These are phyloP conservation scores for Penicillium bialowiezense DNA, from an alignment of 495 filamentous ascomycete species.

Conservation along the genomic window DNA sequence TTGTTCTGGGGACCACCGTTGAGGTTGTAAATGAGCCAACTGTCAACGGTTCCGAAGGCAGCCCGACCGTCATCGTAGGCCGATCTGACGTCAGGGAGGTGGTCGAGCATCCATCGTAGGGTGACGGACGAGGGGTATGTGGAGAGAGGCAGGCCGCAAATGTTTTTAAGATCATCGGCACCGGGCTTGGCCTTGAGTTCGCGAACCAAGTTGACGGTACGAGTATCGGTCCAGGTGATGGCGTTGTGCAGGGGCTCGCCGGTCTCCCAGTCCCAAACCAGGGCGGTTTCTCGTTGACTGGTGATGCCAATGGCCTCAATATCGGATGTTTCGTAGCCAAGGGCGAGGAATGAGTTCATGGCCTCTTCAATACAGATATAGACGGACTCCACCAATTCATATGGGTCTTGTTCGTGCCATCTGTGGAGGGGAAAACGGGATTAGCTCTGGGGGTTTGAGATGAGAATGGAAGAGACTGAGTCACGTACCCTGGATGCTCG, in stretches of 20 bases:
- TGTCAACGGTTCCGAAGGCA: constrained; percentile 91
- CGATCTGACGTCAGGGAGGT: constrained; percentile 66
- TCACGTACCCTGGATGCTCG: constrained; percentile 79
- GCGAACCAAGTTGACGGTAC: constrained; percentile 76
- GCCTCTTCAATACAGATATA: constrained; percentile 82
- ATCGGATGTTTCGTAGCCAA: constrained; percentile 66
- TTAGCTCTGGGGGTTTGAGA: constrained; percentile 2
- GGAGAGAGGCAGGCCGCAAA: constrained; percentile 86
- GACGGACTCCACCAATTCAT: constrained; percentile 75
- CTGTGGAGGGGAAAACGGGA: constrained; percentile 40
- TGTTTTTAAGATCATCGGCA: constrained; percentile 65
- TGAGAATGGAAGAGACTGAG: neutral
- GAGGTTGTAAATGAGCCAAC: constrained; percentile 86
- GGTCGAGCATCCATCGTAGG: constrained; percentile 77
- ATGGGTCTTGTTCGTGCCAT: constrained; percentile 93
- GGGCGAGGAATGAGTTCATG: constrained; percentile 64
- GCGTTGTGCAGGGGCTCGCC: constrained; percentile 86
- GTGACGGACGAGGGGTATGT: constrained; percentile 94
- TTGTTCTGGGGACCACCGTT: constrained; percentile 75
- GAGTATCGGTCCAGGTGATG: constrained; percentile 91
- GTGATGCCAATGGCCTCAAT: constrained; percentile 90
- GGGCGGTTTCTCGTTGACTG: constrained; percentile 89
- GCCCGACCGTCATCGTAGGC: constrained; percentile 79
- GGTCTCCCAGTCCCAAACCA: constrained; percentile 87
- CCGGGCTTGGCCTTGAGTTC: constrained; percentile 66